Evolutionary conservation across 371 early-diverging fungal genomes (phyloP), one percentile per base, ranked within the genome.

Genomic region (Chytridium lagenaria): DNA sequence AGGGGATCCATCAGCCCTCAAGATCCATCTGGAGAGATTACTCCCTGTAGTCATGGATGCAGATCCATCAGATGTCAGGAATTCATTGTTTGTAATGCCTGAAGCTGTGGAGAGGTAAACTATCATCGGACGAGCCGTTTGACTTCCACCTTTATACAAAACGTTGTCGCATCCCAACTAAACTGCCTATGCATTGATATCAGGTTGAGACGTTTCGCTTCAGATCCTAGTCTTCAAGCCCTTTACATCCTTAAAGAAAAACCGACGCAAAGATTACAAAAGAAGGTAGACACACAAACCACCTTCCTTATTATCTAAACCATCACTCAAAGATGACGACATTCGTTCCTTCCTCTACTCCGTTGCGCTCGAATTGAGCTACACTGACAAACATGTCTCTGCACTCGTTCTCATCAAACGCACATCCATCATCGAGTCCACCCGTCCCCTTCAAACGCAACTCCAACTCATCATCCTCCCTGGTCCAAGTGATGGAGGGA

Each of bases 361-460:
- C 10, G 80, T 90, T 38, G 85, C 90, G n/a, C 88, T 90, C 59
- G 95, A 95, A 81, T 82, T 95, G 23, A 85, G 86, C 0, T 94
- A 92, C 78, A 83, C 73, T 5, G 70, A 71, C 0, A 33, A 87
- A 50, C 91, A 92, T 76, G 92, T 90, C 36, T 92, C 93, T 1
- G 92, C 93, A 28, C 65, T 98, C 7, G 96, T 94, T 38, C 74
- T 98, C 59, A 95, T 98, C 78, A 98, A 98, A 81, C 90, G 95
- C 33, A 78, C 78, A 0, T 84, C 94, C 1, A 85, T 89, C 1
- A 81, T 98, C 55, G 95, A 97, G 71, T 85, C 90, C 10, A 76
- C 88, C 1, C 85, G 90, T 28, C 88, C 96, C 1, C 74, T 98
- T 49, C 89, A 91, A 55, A 50, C 69, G 31, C 98, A 98, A 81